Percentiles rank a stretch among this genome's conserved stretches.
These are phyloP conservation scores for Puccinia triticina DNA, from an alignment of 1,284 basidiomycete genomes.

Conservation along the genomic window DNA sequence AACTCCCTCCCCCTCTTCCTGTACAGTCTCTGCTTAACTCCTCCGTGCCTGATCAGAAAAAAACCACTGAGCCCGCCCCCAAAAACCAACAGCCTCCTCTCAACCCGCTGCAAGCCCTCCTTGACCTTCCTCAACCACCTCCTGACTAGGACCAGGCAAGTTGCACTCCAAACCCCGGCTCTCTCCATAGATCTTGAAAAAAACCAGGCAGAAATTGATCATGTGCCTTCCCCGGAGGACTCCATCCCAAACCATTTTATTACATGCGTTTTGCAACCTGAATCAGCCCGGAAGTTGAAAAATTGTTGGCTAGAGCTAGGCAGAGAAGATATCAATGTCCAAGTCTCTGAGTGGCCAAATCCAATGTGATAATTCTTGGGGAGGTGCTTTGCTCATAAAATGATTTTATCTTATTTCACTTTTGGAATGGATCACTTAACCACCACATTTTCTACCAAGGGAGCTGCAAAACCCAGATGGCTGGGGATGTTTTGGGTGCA, in stretches of 20 bases:
- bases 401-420: conserved; percentile 13
- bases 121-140: too few species aligned
- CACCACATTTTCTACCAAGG: background rate
- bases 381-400: conserved; percentile 61
- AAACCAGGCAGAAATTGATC: too few species aligned
- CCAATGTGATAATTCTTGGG: conserved; percentile 88
- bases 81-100: too few species aligned
- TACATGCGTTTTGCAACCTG: conserved; percentile 80
- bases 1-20: too few species aligned
- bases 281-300: conserved; percentile 74
- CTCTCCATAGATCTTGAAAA: too few species aligned
- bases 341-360: conserved; percentile 68
- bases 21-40: too few species aligned
- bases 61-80: too few species aligned
- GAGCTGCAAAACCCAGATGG: conserved; percentile 93
- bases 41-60: too few species aligned
- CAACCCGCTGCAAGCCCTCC: too few species aligned
- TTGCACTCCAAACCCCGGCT: too few species aligned
- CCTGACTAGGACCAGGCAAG: too few species aligned
- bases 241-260: conserved; percentile 78
- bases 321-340: conserved; percentile 70
- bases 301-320: conserved; percentile 60
- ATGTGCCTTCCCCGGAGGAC: too few species aligned
- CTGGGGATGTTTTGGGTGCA: conserved; percentile 73
- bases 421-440: background rate